Evolutionary conservation across 768 basidiomycete genomes (phyloP).

Genomic region (Serendipita sp.): DNA sequence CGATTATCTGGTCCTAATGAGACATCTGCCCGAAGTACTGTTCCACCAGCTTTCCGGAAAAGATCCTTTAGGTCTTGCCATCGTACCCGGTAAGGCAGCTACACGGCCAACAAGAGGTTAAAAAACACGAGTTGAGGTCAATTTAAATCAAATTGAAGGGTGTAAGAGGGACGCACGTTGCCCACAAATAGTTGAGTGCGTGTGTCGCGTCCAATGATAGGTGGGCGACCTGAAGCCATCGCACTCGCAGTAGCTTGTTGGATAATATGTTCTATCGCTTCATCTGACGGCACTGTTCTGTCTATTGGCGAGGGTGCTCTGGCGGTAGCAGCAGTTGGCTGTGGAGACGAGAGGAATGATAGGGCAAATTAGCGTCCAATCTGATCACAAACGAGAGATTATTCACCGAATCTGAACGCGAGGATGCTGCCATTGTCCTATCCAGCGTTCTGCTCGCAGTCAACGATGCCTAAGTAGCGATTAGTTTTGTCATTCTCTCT

Average conservation of each 20-base stretch:
- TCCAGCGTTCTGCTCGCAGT: not conserved
- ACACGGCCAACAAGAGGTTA: not conserved
- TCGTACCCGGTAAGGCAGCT: conserved; percentile 92
- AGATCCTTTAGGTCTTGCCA: conserved; percentile 99
- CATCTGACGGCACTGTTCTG: not conserved
- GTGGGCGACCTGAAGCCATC: conserved; percentile 16
- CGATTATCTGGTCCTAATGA: conserved; percentile 77
- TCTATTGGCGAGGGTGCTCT: not conserved
- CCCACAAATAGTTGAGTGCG: conserved; percentile 92
- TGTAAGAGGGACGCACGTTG: conserved; percentile 44
- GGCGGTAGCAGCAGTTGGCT: not conserved
- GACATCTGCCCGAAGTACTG: conserved; percentile 64
- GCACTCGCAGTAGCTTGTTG: conserved; percentile 6
- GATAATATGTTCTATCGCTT: conserved; percentile 3
- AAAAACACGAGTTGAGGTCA: not conserved
- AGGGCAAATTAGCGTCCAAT: not conserved
- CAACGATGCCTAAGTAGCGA: no score
- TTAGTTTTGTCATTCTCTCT: no score
- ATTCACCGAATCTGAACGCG: conserved; percentile 2
- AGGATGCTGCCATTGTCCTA: conserved; percentile 1
- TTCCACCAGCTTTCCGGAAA: conserved; percentile 78
- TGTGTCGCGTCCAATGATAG: conserved; percentile 49
- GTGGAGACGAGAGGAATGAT: not conserved
- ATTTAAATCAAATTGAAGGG: not conserved
- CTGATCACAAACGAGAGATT: not conserved